Evolutionary conservation across 805 yeast species (phyloP).

Genomic region (Yarrowia alimentaria): DNA sequence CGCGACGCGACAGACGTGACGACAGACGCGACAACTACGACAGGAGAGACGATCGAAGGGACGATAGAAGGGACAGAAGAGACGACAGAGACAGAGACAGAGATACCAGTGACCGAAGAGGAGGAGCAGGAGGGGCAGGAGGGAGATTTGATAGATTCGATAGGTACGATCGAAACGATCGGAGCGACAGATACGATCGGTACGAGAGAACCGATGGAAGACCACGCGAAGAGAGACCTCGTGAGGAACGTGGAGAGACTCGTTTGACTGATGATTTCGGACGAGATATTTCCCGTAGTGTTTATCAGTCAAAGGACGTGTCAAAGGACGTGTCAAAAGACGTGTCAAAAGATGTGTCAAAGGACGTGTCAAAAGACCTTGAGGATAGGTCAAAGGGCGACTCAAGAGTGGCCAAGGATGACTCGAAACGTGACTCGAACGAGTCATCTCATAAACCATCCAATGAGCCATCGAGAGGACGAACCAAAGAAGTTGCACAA

Average conservation of each 20-base stretch:
- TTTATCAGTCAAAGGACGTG: not conserved
- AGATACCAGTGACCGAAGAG: not conserved
- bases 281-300: slow-evolving; percentile 2
- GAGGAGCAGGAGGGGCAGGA: not conserved
- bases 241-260: too few relatives aligned
- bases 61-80: slow-evolving; percentile 1
- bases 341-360: not conserved
- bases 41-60: not conserved
- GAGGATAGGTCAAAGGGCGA: not conserved
- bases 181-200: not conserved
- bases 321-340: not conserved
- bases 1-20: too few relatives aligned
- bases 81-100: slow-evolving; percentile 4
- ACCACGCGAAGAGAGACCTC: not conserved
- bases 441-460: too few relatives aligned
- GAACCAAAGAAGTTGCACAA: not conserved
- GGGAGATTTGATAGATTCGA: not conserved
- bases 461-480: not conserved
- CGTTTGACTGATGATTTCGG: slow-evolving; percentile 15
- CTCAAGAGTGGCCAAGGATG: too few relatives aligned
- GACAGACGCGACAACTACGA: slow-evolving; percentile 5
- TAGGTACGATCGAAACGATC: too few relatives aligned
- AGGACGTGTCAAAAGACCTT: not conserved
- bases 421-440: too few relatives aligned
- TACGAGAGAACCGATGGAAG: not conserved